Base-by-base conservation (phyloP, 2,329 filamentous ascomycete genomes). In the Talaromyces sp. region DNA sequence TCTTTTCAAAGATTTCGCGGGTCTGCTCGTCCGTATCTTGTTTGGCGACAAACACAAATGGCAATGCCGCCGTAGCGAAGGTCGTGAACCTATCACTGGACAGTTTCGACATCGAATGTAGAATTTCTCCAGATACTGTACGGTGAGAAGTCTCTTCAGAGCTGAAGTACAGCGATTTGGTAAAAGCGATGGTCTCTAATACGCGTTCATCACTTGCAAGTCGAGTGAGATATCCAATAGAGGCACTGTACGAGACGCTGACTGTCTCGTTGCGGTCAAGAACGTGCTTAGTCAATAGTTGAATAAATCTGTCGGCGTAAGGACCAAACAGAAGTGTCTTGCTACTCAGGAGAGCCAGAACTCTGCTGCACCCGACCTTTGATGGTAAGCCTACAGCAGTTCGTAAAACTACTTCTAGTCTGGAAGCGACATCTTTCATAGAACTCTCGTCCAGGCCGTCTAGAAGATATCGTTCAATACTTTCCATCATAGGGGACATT, bases 191-290 rank as follows among this genome's bases (percentile, higher is more conserved):
- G 3, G 82, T 80, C 40, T 79, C 75, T 21, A 85, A 67, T 13
- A 86, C 74, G 62, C 81, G 80, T 62, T 82, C 80, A 63, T 85
- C 81, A 1, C 81, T 80, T n/a, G 82, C 82, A 10, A 84, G 67
- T 19, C 84, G 84, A 64, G 94, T 81, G 57, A 97, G 80, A 70
- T 97, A 97, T 0, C 93, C 94, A 21, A 91, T 84, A 2, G 92
- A 87, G 55, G 86, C 86, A 19, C 92, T 93, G 70, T 97, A 99
- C 2, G 89, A 89, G 61, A 89, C 88, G 68, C 89, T 92, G 58
- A 97, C 92, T 17, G 95, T 94, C 65, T 97, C 91, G 68, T 99
- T 99, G 62, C 89, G 87, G 70, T 99, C 94, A 52, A 96, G 81
- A 1, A 92, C 84, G 59, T 92, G 84, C 71, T 90, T 93, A 66